Conservation (phyloP, 2,329 filamentous ascomycete species). For the Colletotrichum musae region DNA sequence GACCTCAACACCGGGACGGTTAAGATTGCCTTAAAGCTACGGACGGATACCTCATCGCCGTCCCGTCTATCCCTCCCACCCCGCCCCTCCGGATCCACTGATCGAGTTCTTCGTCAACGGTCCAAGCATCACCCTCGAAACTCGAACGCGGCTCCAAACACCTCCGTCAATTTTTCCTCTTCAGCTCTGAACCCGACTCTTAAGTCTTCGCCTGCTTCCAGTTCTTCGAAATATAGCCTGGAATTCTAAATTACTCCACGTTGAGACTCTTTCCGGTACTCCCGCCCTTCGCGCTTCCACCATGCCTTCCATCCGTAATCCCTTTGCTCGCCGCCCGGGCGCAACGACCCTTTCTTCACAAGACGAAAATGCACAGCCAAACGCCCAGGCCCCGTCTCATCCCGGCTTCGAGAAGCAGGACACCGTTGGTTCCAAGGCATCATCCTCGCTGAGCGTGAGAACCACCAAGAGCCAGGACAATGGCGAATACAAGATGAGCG, state of each 20-base stretch:
- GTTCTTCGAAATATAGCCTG: background rate
- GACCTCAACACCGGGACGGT: constrained; percentile 10
- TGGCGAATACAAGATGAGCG: constrained; percentile 85
- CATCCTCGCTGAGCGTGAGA: constrained; percentile 73
- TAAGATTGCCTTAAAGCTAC: constrained; percentile 17
- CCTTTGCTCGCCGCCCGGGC: constrained; percentile 74
- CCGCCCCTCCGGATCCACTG: constrained; percentile 30
- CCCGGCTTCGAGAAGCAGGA: constrained; percentile 74
- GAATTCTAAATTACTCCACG: background rate
- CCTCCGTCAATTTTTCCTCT: constrained; percentile 6
- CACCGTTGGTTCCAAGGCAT: constrained; percentile 73
- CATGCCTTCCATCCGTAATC: constrained; percentile 80
- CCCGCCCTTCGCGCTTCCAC: constrained; percentile 4
- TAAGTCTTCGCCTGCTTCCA: background rate
- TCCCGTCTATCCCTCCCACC: constrained; percentile 29
- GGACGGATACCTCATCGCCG: constrained; percentile 35
- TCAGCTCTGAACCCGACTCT: background rate
- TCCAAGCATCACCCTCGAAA: constrained; percentile 34
- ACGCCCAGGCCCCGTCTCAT: constrained; percentile 59
- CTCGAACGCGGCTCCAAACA: constrained; percentile 24
- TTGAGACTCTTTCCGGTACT: background rate
- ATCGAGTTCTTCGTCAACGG: constrained; percentile 32
- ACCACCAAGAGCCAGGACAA: constrained; percentile 74
- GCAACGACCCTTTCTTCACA: constrained; percentile 53
- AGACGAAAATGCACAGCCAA: constrained; percentile 69